Percentiles rank a stretch among this genome's conserved stretches.
phyloP scores from a whole-genome alignment of 225 moss, liverwort and hornwort species.

The Ulota crispa region DNA sequence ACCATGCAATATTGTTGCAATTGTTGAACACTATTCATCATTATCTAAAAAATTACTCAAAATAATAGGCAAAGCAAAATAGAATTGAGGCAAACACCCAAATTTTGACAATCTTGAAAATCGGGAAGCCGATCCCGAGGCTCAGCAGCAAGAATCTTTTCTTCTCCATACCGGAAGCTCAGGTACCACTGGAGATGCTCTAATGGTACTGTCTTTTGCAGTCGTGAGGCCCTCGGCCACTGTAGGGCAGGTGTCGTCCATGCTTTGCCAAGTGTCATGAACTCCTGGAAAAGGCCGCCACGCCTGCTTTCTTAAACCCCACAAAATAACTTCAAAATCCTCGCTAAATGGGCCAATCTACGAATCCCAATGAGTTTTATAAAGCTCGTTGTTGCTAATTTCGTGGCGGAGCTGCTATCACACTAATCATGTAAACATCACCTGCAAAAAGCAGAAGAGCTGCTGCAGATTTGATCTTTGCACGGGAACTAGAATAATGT shows the following conservation, averaged over 20 bases:
- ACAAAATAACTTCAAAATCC: not conserved
- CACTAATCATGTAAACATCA: not conserved
- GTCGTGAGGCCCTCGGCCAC: constrained; percentile 12
- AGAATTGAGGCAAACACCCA: too few species aligned
- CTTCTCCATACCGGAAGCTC: too few species aligned
- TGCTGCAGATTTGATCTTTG: too few species aligned
- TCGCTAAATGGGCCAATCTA: not conserved
- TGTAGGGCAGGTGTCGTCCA: not conserved
- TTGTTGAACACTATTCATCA: too few species aligned
- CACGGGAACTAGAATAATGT: too few species aligned
- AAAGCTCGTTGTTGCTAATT: not conserved
- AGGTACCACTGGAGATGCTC: too few species aligned
- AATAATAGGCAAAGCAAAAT: too few species aligned
- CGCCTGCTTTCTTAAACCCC: not conserved
- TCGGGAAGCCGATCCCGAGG: too few species aligned
- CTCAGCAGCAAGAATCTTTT: too few species aligned
- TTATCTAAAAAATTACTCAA: too few species aligned
- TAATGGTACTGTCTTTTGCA: not conserved
- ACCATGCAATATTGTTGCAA: too few species aligned
- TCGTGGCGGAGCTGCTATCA: not conserved
- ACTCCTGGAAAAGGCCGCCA: not conserved
- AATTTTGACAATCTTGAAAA: too few species aligned
- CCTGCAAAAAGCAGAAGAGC: not conserved
- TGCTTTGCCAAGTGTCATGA: constrained; percentile 21
- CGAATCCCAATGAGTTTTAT: not conserved